A percentile compares a stretch with the other conserved stretches of the same genome.
phyloP scores from a whole-genome alignment of 2,329 filamentous ascomycete genomes.

The Claviceps fusiformis region DNA sequence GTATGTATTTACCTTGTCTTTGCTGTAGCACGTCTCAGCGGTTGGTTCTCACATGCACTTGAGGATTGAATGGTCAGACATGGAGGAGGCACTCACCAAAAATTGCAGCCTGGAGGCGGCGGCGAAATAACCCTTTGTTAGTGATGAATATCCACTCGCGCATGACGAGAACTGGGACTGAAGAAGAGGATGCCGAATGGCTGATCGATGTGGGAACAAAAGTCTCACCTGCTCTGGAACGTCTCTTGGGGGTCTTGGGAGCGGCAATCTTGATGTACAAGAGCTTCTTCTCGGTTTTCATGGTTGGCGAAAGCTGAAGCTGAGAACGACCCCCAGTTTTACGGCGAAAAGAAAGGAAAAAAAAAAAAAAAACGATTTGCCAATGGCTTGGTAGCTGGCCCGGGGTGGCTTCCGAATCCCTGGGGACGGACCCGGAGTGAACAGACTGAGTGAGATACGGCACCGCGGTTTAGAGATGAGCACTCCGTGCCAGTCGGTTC shows the following conservation, averaged over 20 bases:
- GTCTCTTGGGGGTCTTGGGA: conserved; percentile 44
- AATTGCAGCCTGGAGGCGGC: conserved; percentile 31
- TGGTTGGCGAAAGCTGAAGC: not conserved
- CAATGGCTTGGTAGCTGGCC: no score
- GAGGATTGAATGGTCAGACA: not conserved
- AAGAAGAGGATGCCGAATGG: not conserved
- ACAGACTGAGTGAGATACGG: not conserved
- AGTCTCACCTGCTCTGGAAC: conserved; percentile 43
- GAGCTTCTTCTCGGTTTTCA: conserved; percentile 28
- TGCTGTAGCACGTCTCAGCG: conserved; percentile 22
- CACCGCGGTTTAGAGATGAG: no score
- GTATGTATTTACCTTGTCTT: conserved; percentile 33
- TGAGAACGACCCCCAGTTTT: not conserved
- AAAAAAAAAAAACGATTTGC: no score
- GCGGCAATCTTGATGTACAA: conserved; percentile 43
- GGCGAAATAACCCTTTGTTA: not conserved
- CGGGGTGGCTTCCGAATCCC: not conserved
- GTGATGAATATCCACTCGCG: conserved; percentile 2
- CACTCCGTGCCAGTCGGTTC: no score
- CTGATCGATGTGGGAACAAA: conserved; percentile 7
- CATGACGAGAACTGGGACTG: not conserved
- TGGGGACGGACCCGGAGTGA: not conserved
- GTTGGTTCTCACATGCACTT: not conserved
- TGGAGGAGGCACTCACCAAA: conserved; percentile 28
- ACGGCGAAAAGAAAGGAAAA: not conserved